Base-by-base conservation (phyloP, 331 rosid species). In the Phaseolus coccineus region DNA sequence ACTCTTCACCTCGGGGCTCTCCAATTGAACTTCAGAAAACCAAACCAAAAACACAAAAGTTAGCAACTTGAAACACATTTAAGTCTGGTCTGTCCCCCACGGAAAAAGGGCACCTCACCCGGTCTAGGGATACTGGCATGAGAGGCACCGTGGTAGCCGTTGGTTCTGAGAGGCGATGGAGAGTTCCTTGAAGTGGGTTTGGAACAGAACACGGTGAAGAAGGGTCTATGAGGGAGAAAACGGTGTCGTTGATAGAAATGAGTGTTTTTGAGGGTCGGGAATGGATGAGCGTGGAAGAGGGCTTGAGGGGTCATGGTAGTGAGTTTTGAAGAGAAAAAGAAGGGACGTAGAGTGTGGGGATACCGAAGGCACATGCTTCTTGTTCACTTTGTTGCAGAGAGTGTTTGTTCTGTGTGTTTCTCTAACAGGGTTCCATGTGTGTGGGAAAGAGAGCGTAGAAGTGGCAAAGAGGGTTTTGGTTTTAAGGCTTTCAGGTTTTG, bases 331-430 rank as follows among this genome's bases (percentile, higher is more conserved):
- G 87, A 80, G 14, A 77, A 22, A 31, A 78, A 8, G 0, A 76
- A 69, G 51, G 87, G 83, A 56, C 85, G 79, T 7, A 89, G 78
- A 15, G 81, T 31, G 53, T 70, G 76, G 55, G 71, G 82, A 62
- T 77, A 81, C 72, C 85, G 92, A 88, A 84, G 84, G 78, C 80
- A 90, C 96, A 93, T 93, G 25, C 25, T 69, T 69, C 7, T 44
- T 27, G n/a, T 68, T 30, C 5, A 0, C 24, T 31, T 19, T 62
- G 25, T 14, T 62, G 68, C 25, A 31, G 53, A 65, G 71, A n/a
- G 15, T 37, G 30, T 66, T 64, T 35, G 19, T 35, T 33, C 25
- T 35, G 28, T 0, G 71, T 19, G 12, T 31, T 65, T 40, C 35
- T 24, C 72, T 67, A 67, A 74, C 33, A 46, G 70, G 59, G 46